Conservation (phyloP, 2,329 filamentous ascomycete genomes). For the Fusarium piperis region DNA sequence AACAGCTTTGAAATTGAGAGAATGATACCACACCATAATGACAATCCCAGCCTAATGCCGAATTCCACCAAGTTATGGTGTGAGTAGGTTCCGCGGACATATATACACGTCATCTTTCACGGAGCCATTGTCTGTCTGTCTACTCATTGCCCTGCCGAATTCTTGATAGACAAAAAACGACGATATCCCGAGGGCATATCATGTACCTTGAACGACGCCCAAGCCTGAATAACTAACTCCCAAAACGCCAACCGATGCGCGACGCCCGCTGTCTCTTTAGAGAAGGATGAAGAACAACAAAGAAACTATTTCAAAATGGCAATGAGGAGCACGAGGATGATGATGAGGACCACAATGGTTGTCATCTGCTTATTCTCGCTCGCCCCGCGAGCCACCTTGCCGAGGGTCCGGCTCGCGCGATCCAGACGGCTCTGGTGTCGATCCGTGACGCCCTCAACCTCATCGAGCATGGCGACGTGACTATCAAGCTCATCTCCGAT, state of each 20-base stretch:
- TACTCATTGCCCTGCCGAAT: background rate
- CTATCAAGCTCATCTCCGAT: slow-evolving; percentile 96
- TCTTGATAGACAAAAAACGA: background rate
- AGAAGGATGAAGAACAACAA: background rate
- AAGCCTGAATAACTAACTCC: slow-evolving; percentile 10
- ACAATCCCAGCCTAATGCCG: background rate
- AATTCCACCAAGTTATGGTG: background rate
- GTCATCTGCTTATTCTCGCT: slow-evolving; percentile 90
- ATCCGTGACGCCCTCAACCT: slow-evolving; percentile 85
- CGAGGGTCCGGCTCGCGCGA: slow-evolving; percentile 76
- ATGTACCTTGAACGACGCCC: background rate
- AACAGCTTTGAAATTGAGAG: slow-evolving; percentile 11
- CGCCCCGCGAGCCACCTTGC: slow-evolving; percentile 76
- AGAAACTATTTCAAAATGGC: slow-evolving; percentile 75
- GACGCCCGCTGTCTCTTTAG: slow-evolving; percentile 24
- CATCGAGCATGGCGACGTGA: slow-evolving; percentile 89
- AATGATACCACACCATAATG: slow-evolving; percentile 18
- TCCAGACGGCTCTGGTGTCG: slow-evolving; percentile 81
- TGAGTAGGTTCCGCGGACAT: background rate
- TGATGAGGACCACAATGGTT: slow-evolving; percentile 81
- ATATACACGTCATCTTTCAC: slow-evolving; percentile 11
- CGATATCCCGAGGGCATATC: background rate
- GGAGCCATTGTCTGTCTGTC: background rate
- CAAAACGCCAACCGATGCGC: slow-evolving; percentile 35
- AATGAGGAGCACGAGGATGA: slow-evolving; percentile 84